A percentile compares a stretch with the other conserved stretches of the same genome.
phyloP scores from a whole-genome alignment of 1,139 yeast genomes.

The Lodderomyces orthopsilosis region DNA sequence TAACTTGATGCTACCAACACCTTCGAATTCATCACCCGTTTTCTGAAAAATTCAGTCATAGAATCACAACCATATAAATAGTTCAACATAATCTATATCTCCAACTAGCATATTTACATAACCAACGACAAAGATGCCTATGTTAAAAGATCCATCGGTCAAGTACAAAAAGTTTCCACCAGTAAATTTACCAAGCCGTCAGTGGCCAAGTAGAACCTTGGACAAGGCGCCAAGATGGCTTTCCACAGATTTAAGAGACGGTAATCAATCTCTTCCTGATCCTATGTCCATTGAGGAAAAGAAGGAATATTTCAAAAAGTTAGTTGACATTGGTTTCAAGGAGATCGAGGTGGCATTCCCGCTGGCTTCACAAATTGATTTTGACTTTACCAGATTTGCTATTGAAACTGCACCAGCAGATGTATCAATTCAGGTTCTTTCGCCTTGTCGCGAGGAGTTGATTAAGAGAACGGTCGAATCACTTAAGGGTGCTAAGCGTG shows the following conservation, averaged over 20 bases:
- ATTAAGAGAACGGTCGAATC: constrained; percentile 88
- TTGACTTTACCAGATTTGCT: constrained; percentile 91
- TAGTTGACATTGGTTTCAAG: constrained; percentile 88
- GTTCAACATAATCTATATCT: not conserved
- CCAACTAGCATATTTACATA: not conserved
- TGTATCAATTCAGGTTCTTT: constrained; percentile 85
- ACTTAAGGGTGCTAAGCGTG: constrained; percentile 82
- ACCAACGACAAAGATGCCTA: constrained; percentile 14
- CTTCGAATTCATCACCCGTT: not conserved
- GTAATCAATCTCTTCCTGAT: constrained; percentile 95
- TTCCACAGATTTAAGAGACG: constrained; percentile 93
- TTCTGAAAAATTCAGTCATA: constrained; percentile 1
- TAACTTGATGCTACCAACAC: not conserved
- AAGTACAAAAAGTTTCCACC: constrained; percentile 74
- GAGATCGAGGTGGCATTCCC: constrained; percentile 98
- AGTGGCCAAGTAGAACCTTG: constrained; percentile 81
- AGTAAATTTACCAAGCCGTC: constrained; percentile 67
- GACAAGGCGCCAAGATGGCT: constrained; percentile 93
- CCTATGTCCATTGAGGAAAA: constrained; percentile 93
- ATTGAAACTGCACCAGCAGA: constrained; percentile 92
- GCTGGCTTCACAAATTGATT: constrained; percentile 92
- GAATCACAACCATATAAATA: not conserved
- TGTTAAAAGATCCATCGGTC: constrained; percentile 66
- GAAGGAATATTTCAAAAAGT: constrained; percentile 79
- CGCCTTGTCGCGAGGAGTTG: constrained; percentile 89